These are phyloP conservation scores for Sporothrix euskadiensis DNA, from an alignment of 2,329 filamentous ascomycete genomes.

Conservation along the genomic window DNA sequence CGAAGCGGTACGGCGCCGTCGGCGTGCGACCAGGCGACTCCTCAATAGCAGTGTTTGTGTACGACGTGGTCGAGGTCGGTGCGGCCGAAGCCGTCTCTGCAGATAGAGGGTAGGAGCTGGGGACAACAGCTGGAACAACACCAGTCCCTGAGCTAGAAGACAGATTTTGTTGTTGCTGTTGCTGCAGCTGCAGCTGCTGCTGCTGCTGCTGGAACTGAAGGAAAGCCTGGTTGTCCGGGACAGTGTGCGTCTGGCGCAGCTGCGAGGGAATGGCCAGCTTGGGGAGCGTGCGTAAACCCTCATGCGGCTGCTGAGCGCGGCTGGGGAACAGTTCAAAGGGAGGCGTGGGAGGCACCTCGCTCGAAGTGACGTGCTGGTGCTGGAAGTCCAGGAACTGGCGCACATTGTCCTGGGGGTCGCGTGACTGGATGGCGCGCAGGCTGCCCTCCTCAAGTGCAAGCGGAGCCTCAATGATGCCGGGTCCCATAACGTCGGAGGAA, in stretches of 20 bases:
- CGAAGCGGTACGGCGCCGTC: constrained; percentile 70
- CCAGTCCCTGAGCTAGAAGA: not conserved
- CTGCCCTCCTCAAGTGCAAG: constrained; percentile 72
- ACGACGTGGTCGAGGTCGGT: constrained; percentile 29
- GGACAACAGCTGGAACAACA: not conserved
- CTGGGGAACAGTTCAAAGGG: constrained; percentile 64
- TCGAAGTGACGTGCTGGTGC: constrained; percentile 51
- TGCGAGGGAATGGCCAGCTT: constrained; percentile 60
- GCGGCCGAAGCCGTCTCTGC: constrained; percentile 25
- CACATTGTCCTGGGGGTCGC: constrained; percentile 90
- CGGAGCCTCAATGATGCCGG: constrained; percentile 55
- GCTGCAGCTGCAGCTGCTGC: not conserved
- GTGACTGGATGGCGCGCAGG: constrained; percentile 66
- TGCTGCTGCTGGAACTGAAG: not conserved
- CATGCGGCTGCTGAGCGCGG: constrained; percentile 46
- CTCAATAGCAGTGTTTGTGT: constrained; percentile 33
- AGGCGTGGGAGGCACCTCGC: constrained; percentile 67
- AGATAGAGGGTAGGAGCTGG: constrained; percentile 18
- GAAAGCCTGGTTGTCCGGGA: not conserved
- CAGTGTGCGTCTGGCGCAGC: constrained; percentile 23
- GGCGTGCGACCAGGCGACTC: constrained; percentile 30
- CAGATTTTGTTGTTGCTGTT: not conserved
- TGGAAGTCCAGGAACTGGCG: constrained; percentile 89
- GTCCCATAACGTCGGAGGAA: constrained; percentile 86
- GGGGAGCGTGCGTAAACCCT: constrained; percentile 60